Percentiles rank a stretch among this genome's conserved stretches.
Conservation (phyloP, 345 rosid species). For the Acer campestre region DNA sequence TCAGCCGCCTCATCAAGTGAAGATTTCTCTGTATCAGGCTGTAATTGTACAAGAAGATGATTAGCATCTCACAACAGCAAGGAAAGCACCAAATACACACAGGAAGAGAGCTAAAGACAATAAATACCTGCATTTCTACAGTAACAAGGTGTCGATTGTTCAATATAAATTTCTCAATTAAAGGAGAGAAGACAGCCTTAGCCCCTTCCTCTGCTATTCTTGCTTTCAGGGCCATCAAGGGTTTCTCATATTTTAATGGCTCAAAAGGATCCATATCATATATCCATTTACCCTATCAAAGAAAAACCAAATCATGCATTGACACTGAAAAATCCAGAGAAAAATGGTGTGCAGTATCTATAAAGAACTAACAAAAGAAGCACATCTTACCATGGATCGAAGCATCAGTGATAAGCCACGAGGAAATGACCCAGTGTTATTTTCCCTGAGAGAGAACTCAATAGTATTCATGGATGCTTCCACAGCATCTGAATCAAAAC, state of each 20-base stretch:
- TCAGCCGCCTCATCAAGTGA: conserved; percentile 83
- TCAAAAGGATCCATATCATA: conserved; percentile 97
- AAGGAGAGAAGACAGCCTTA: conserved; percentile 92
- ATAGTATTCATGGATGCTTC: conserved; percentile 99
- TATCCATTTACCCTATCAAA: conserved; percentile 88
- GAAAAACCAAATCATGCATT: conserved; percentile 25
- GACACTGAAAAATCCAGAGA: conserved; percentile 3
- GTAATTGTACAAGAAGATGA: conserved; percentile 26
- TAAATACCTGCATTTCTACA: conserved; percentile 87
- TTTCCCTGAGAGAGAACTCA: conserved; percentile 95
- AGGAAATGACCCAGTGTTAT: conserved; percentile 97
- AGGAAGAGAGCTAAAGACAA: conserved; percentile 14
- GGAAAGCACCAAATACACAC: conserved; percentile 13
- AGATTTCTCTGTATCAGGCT: conserved; percentile 96
- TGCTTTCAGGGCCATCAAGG: conserved; percentile 71
- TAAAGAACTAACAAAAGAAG: neutral
- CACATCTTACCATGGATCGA: conserved; percentile 66
- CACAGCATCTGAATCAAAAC: conserved; percentile 85
- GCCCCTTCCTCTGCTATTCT: conserved; percentile 87
- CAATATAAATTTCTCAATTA: conserved; percentile 82
- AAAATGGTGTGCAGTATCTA: conserved; percentile 1
- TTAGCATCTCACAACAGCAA: conserved; percentile 21
- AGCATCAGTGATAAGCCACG: conserved; percentile 98
- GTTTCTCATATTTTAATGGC: conserved; percentile 90
- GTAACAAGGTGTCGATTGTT: conserved; percentile 85